These are phyloP conservation scores for Lactifluus subvellereus DNA, from an alignment of 768 basidiomycete species.

Conservation along the genomic window DNA sequence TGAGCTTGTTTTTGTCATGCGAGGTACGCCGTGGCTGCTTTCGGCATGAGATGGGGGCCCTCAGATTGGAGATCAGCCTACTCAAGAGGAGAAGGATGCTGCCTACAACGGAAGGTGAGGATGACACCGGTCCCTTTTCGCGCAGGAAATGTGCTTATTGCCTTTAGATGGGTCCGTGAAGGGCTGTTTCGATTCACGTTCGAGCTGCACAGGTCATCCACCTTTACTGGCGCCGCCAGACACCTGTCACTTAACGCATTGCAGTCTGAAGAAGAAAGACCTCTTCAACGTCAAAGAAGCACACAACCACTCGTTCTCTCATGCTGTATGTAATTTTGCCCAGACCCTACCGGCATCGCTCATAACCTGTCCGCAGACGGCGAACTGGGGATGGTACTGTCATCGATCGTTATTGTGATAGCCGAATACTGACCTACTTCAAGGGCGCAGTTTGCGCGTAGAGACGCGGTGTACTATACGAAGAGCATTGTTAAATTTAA, in stretches of 20 bases:
- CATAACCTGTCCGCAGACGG: slow-evolving; percentile 42
- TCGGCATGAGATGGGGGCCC: neutral
- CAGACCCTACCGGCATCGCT: neutral
- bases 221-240: slow-evolving; percentile 1
- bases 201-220: slow-evolving; percentile 61
- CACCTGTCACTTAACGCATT: neutral
- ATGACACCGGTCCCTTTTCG: neutral
- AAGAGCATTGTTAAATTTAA: slow-evolving; percentile 44
- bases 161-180: slow-evolving; percentile 69
- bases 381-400: slow-evolving; percentile 81
- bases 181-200: slow-evolving; percentile 84
- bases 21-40: slow-evolving; percentile 47
- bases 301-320: slow-evolving; percentile 74
- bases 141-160: neutral
- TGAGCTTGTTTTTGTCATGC: slow-evolving; percentile 77
- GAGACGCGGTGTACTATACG: slow-evolving; percentile 64
- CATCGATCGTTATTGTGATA: neutral
- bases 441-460: slow-evolving; percentile 74
- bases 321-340: slow-evolving; percentile 40
- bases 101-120: slow-evolving; percentile 54
- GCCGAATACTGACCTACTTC: neutral
- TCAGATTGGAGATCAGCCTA: slow-evolving; percentile 48
- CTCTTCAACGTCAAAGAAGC: slow-evolving; percentile 70
- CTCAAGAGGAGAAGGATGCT: slow-evolving; percentile 64
- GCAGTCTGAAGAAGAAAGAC: slow-evolving; percentile 43